phyloP scores from a whole-genome alignment of 768 basidiomycete genomes.

The Boletus subparvulus region DNA sequence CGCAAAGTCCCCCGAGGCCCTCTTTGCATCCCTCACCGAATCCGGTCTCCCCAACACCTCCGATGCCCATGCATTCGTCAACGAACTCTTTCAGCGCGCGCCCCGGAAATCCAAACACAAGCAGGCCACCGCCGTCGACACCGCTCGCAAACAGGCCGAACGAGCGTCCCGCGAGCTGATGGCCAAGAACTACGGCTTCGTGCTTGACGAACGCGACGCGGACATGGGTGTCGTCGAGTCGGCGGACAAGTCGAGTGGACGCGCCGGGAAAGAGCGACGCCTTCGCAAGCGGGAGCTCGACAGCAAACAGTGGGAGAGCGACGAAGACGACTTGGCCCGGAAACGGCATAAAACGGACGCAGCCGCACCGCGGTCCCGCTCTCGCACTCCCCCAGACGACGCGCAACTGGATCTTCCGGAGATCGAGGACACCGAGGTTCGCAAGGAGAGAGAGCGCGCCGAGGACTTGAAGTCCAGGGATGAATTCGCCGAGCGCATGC shows the following conservation, averaged over 20 bases:
- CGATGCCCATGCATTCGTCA: constrained; percentile 77
- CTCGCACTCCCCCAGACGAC: constrained; percentile 33
- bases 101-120: constrained; percentile 80
- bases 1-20: constrained; percentile 74
- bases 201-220: constrained; percentile 83
- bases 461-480: constrained; percentile 87
- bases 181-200: constrained; percentile 73
- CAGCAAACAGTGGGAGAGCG: constrained; percentile 85
- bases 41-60: constrained; percentile 81
- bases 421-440: constrained; percentile 76
- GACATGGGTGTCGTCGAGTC: constrained; percentile 40
- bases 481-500: constrained; percentile 88
- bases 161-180: constrained; percentile 69
- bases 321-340: constrained; percentile 76
- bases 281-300: constrained; percentile 81
- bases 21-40: constrained; percentile 72
- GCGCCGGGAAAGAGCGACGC: constrained; percentile 50
- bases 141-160: constrained; percentile 64
- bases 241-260: constrained; percentile 26
- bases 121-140: constrained; percentile 39
- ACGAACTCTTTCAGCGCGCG: constrained; percentile 70
- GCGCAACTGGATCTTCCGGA: constrained; percentile 47
- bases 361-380: constrained; percentile 10
- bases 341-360: constrained; percentile 62
- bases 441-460: constrained; percentile 69